A percentile compares a stretch with the other conserved stretches of the same genome.
Evolutionary conservation across 2,329 filamentous ascomycete species (phyloP).

Genomic region (Colletotrichum magnum): DNA sequence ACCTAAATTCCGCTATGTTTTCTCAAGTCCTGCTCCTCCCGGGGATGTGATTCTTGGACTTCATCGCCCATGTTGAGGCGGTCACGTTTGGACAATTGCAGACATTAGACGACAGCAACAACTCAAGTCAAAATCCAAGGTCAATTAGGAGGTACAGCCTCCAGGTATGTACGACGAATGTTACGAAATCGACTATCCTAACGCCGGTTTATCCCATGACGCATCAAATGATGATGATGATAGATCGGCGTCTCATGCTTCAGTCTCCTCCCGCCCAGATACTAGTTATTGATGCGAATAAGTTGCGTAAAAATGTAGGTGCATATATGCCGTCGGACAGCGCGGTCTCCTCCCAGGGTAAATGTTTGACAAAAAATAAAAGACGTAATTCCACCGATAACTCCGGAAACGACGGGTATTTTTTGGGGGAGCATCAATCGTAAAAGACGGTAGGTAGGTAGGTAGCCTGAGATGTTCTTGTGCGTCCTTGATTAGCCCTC

Average conservation of each 20-base stretch:
- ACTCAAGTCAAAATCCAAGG: slow-evolving; percentile 1
- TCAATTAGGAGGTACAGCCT: slow-evolving; percentile 22
- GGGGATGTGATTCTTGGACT: not conserved
- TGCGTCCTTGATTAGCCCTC: slow-evolving; percentile 24
- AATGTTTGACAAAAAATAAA: slow-evolving; percentile 22
- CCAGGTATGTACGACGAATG: slow-evolving; percentile 34
- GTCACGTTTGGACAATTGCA: not conserved
- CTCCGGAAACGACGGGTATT: slow-evolving; percentile 41
- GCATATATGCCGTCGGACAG: slow-evolving; percentile 18
- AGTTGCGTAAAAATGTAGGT: slow-evolving; percentile 15
- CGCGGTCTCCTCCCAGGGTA: slow-evolving; percentile 23
- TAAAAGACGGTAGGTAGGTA: slow-evolving; percentile 27
- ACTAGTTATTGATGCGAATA: slow-evolving; percentile 18
- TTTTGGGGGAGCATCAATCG: slow-evolving; percentile 36
- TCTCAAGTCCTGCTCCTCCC: not conserved
- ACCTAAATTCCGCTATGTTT: not conserved
- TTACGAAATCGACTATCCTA: slow-evolving; percentile 7
- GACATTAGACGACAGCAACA: not conserved
- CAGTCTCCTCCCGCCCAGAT: slow-evolving; percentile 1
- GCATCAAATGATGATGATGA: slow-evolving; percentile 6
- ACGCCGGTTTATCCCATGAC: slow-evolving; percentile 19
- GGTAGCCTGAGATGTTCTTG: slow-evolving; percentile 15
- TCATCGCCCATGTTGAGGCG: not conserved
- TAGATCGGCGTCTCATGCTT: slow-evolving; percentile 14
- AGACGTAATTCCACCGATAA: slow-evolving; percentile 17